Evolutionary conservation across 495 filamentous ascomycete genomes (phyloP), one percentile per base, ranked within the genome.

Genomic region (Sphaerosporella brunnea): DNA sequence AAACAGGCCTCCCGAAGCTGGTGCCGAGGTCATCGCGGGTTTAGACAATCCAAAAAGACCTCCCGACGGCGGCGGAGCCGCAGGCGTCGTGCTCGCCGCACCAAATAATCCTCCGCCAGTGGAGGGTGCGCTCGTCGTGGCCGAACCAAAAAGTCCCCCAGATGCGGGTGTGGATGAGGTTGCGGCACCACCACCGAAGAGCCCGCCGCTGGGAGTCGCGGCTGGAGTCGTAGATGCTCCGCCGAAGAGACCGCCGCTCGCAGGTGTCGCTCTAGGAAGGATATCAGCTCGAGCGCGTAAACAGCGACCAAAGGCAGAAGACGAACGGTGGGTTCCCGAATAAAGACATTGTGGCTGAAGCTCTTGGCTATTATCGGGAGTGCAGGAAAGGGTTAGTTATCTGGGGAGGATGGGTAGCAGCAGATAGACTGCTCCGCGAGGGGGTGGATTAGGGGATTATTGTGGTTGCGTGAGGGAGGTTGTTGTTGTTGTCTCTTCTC

Each of bases 271-370:
- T 13, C 28, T 32, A 5, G 28, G 28, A 32, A 5, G 28, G 13
- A 13, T 32, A 13, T 32, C 13, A 32, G 28, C 28, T 32, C n/a
- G n/a, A n/a, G n/a, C n/a, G n/a, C n/a, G n/a, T n/a, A n/a, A n/a
- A n/a, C n/a, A n/a, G n/a, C n/a, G n/a, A n/a, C n/a, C n/a, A n/a
- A n/a, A n/a, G n/a, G n/a, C n/a, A n/a, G n/a, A n/a, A n/a, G n/a
- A n/a, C n/a, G n/a, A n/a, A n/a, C n/a, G n/a, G n/a, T n/a, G 25
- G 44, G 10, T 47, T 50, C 30, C 20, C 37, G 40, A 59, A 57
- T 37, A 59, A 42, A 42, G 55, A 51, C 56, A 59, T 59, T 18
- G n/a, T n/a, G n/a, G n/a, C n/a, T n/a, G n/a, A n/a, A n/a, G n/a
- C n/a, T n/a, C n/a, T n/a, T n/a, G n/a, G n/a, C n/a, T n/a, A n/a